Conservation (phyloP, 2,329 filamentous ascomycete genomes). For the Pseudocercospora musae region DNA sequence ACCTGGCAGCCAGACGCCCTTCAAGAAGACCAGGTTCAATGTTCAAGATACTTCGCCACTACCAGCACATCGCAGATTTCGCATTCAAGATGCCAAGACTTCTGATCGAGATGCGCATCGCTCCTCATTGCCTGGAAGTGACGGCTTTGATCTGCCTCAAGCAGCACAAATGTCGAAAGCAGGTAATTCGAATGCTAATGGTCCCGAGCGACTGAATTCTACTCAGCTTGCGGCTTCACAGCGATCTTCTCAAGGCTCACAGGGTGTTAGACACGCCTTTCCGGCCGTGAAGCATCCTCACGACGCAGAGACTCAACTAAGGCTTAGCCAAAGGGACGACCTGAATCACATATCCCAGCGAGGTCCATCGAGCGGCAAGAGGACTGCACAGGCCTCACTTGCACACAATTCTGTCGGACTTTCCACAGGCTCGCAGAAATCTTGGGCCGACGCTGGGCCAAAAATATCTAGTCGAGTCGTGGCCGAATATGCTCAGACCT, state of each 20-base stretch:
- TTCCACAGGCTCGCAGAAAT: background rate
- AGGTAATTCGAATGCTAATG: background rate
- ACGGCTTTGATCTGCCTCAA: constrained; percentile 13
- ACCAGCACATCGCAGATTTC: constrained; percentile 25
- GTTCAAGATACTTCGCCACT: constrained; percentile 3
- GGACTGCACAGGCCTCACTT: background rate
- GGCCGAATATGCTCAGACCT: constrained; percentile 27
- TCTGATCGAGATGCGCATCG: background rate
- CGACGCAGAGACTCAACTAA: constrained; percentile 59
- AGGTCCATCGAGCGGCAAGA: constrained; percentile 11
- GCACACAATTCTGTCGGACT: background rate
- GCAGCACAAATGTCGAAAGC: constrained; percentile 11
- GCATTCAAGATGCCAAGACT: constrained; percentile 25
- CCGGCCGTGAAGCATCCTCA: constrained; percentile 74
- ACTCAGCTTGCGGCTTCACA: constrained; percentile 28
- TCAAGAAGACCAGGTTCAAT: constrained; percentile 25
- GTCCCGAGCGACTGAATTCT: constrained; percentile 2
- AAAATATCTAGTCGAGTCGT: background rate
- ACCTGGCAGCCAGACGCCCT: constrained; percentile 17
- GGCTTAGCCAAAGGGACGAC: constrained; percentile 63
- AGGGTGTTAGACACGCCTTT: constrained; percentile 58
- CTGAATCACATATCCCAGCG: constrained; percentile 16
- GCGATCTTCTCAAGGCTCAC: constrained; percentile 36
- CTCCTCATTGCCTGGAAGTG: constrained; percentile 8
- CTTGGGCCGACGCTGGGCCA: background rate